A percentile compares a stretch with the other conserved stretches of the same genome.
These are phyloP conservation scores for Xylariaceae sp. DNA, from an alignment of 2,329 filamentous ascomycete genomes.

Conservation along the genomic window DNA sequence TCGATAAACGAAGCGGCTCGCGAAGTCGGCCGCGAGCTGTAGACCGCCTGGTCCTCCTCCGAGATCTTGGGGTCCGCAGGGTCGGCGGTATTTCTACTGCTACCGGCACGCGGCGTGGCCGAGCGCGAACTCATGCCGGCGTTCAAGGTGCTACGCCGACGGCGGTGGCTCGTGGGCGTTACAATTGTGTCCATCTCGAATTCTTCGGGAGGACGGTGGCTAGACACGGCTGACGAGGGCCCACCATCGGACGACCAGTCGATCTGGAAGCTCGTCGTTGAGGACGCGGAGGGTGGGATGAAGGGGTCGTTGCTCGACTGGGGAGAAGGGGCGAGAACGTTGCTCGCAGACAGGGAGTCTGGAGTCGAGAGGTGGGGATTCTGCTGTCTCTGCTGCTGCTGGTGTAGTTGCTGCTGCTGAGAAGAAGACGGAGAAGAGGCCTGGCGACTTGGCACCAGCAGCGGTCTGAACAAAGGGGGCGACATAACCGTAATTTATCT, in stretches of 20 bases:
- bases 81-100: conserved; percentile 32
- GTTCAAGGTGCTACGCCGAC: conserved; percentile 52
- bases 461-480: conserved; percentile 27
- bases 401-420: conserved; percentile 15
- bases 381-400: conserved; percentile 16
- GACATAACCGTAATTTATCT: conserved; percentile 23
- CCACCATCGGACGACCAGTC: conserved; percentile 30
- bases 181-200: conserved; percentile 53
- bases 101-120: conserved; percentile 26
- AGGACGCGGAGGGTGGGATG: conserved; percentile 31
- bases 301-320: conserved; percentile 24
- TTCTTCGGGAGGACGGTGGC: conserved; percentile 34
- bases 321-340: conserved; percentile 8
- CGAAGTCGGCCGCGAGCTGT: conserved; percentile 29
- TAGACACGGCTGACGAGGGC: conserved; percentile 22
- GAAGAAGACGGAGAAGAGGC: conserved; percentile 15
- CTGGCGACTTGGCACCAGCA: conserved; percentile 13
- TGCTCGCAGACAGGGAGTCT: conserved; percentile 8
- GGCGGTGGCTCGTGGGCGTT: conserved; percentile 44
- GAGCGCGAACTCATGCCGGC: conserved; percentile 33
- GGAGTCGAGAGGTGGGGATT: conserved; percentile 16
- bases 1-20: conserved; percentile 56
- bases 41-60: conserved; percentile 37
- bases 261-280: conserved; percentile 33
- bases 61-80: conserved; percentile 41